Evolutionary conservation across 2,329 filamentous ascomycete genomes (phyloP), one percentile per base, ranked within the genome.

Genomic region (Beauveria scarabaeidicola): DNA sequence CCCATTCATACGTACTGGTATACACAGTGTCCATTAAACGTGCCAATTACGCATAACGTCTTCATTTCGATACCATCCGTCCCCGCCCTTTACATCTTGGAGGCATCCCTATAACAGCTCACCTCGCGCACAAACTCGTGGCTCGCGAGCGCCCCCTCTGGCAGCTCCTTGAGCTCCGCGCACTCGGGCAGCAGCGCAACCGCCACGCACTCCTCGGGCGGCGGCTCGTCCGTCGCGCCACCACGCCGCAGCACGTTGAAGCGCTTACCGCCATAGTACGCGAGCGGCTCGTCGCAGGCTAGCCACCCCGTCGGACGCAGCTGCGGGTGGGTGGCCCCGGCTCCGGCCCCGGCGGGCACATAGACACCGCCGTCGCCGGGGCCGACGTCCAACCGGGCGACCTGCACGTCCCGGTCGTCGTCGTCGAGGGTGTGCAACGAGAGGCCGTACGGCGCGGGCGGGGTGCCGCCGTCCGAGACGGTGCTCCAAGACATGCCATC

Each of bases 101-200:
- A 43, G 5, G 73, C 72, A 62, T 73, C 67, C 6, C 63, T 64
- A 59, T 73, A 74, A 61, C 75, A 77, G 36, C 63, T 64, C 2
- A 70, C 68, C 1, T 55, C 59, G 10, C 66, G 63, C 0, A 68
- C 72, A 63, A 69, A 72, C 27, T 71, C 64, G 60, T 77, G 73
- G 41, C 65, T 73, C 4, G 68, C 61, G 5, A 66, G 57, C 46
- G 68, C 68, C 0, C 67, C 69, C 36, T 64, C 65, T 0, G 70
- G 68, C 40, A 73, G 61, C 7, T 67, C 66, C 1, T 68, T 60
- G 48, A 77, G 63, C 48, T 57, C 50, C 0, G 69, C 69, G 50
- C 75, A 78, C 63, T 74, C 66, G 9, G 75, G 72, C 29, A 77
- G 62, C 44, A 78, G 64, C 7, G 61, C 65, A 52, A 78, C 66